Percentiles rank a stretch among this genome's conserved stretches.
Evolutionary conservation across 176 grass and related monocot species (phyloP).

Genomic region (Carex scoparia): DNA sequence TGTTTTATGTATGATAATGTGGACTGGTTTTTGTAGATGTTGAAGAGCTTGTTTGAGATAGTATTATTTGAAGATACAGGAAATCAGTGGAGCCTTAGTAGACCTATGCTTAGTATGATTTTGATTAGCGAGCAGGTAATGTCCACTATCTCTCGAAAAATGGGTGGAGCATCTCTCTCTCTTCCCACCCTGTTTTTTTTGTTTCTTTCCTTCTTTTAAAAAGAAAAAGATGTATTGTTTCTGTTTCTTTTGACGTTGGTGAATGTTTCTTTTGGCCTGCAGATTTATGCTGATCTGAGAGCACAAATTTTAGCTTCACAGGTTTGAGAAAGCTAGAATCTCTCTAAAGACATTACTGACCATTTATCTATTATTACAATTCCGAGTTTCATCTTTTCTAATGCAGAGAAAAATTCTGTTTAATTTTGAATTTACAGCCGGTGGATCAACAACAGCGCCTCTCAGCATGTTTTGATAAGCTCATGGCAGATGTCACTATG

Average conservation of each 20-base stretch:
- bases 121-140: constrained; percentile 97
- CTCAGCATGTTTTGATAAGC: constrained; percentile 83
- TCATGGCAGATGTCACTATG: constrained; percentile 87
- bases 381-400: not conserved
- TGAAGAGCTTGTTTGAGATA: constrained; percentile 98
- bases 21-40: constrained; percentile 47
- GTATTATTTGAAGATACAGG: constrained; percentile 93
- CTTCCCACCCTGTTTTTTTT: not conserved
- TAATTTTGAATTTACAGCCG: constrained; percentile 44
- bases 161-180: not conserved
- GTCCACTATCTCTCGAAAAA: not conserved
- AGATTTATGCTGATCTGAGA: constrained; percentile 92
- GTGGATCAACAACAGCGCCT: constrained; percentile 82
- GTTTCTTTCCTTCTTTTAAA: not conserved
- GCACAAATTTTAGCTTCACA: constrained; percentile 88
- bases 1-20: constrained; percentile 19
- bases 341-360: constrained; percentile 22
- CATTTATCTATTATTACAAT: not conserved
- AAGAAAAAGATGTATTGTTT: not conserved
- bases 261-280: constrained; percentile 28
- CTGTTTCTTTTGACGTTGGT: constrained; percentile 12
- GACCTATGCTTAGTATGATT: constrained; percentile 96
- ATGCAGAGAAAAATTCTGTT: not conserved
- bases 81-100: constrained; percentile 99
- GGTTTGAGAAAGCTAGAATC: constrained; percentile 41